Evolutionary conservation across 2,329 filamentous ascomycete species (phyloP).

Genomic region (Chaetothyriales sp.): DNA sequence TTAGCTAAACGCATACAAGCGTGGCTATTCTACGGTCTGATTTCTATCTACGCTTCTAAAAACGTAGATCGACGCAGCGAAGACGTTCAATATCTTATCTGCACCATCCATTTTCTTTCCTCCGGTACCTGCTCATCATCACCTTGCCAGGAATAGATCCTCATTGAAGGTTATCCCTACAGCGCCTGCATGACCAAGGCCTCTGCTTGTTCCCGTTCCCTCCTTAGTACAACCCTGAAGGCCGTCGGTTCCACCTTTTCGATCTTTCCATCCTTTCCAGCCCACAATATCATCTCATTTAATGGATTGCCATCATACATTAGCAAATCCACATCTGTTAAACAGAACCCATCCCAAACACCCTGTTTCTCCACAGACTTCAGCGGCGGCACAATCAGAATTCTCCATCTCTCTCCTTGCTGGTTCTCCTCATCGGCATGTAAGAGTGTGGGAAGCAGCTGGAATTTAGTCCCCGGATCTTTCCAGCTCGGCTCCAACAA

Average conservation of each 20-base stretch:
- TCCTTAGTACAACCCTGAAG: slow-evolving; percentile 17
- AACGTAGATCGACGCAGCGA: no score
- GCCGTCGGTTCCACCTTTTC: slow-evolving; percentile 21
- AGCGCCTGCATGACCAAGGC: slow-evolving; percentile 1
- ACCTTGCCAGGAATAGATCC: no score
- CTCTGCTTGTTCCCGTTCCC: neutral
- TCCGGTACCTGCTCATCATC: no score
- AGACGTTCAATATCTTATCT: no score
- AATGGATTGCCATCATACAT: slow-evolving; percentile 24
- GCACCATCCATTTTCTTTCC: no score
- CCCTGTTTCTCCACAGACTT: neutral
- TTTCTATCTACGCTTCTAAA: no score
- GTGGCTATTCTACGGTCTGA: no score
- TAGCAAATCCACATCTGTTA: slow-evolving; percentile 21
- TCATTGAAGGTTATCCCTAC: neutral
- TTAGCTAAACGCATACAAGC: no score
- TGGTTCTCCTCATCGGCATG: slow-evolving; percentile 5
- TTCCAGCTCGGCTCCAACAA: neutral
- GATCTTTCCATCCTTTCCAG: slow-evolving; percentile 4
- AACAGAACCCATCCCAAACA: slow-evolving; percentile 25
- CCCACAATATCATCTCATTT: slow-evolving; percentile 27
- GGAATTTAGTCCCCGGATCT: neutral
- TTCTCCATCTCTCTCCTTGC: slow-evolving; percentile 25
- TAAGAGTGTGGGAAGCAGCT: slow-evolving; percentile 12
- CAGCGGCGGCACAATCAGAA: slow-evolving; percentile 8